Percentiles rank a stretch among this genome's conserved stretches.
Evolutionary conservation across 2,329 filamentous ascomycete species (phyloP).

Genomic region (Calonectria pseudoturangicola): DNA sequence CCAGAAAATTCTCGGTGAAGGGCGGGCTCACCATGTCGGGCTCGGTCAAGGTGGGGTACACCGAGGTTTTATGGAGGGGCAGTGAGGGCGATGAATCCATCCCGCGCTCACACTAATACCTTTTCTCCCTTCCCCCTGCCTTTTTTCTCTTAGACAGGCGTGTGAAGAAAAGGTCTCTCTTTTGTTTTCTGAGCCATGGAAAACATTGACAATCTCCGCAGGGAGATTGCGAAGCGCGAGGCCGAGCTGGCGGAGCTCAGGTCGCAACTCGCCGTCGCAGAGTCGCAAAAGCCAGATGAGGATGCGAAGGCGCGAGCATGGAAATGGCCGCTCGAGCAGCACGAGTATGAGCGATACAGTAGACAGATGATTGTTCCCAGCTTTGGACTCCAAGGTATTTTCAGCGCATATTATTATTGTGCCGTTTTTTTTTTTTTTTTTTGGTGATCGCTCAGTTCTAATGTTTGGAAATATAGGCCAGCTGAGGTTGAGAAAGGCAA

Average conservation of each 20-base stretch:
- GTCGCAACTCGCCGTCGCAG: constrained; percentile 65
- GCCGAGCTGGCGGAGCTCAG: constrained; percentile 67
- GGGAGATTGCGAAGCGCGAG: constrained; percentile 69
- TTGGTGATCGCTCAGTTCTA: constrained; percentile 23
- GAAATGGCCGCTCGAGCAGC: constrained; percentile 81
- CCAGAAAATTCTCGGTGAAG: constrained; percentile 55
- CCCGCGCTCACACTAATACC: neutral
- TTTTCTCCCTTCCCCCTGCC: neutral
- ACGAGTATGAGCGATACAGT: constrained; percentile 91
- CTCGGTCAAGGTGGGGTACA: constrained; percentile 48
- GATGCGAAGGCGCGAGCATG: constrained; percentile 49
- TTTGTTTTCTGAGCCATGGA: constrained; percentile 58
- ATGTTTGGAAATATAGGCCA: constrained; percentile 74
- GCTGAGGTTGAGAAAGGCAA: constrained; percentile 80
- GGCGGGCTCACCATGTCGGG: constrained; percentile 43
- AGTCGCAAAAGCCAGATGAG: constrained; percentile 54
- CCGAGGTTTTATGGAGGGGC: constrained; percentile 51
- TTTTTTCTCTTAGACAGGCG: neutral
- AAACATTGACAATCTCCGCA: constrained; percentile 63
- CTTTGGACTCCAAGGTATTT: constrained; percentile 82
- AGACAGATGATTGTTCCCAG: constrained; percentile 92
- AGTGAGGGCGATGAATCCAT: constrained; percentile 20
- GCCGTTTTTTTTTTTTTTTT: neutral
- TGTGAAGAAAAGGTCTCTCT: neutral
- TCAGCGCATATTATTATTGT: neutral